Evolutionary conservation across 164 flowering plant genomes (phyloP).

Genomic region (Magnolia sinica): DNA sequence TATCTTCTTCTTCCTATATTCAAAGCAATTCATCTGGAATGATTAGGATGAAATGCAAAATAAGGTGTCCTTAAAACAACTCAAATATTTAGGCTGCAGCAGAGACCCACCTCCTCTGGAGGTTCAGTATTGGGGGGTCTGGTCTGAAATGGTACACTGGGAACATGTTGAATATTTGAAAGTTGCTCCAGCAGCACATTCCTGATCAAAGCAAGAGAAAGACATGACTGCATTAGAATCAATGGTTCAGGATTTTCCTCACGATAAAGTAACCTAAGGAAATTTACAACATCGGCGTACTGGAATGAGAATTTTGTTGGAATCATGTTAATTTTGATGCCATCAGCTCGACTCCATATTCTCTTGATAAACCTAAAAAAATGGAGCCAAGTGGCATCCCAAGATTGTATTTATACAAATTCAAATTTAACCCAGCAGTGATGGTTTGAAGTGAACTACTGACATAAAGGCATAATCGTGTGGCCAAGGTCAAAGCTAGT

Average conservation of each 20-base stretch:
- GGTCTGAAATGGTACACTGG: conserved; percentile 78
- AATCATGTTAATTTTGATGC: conserved; percentile 1
- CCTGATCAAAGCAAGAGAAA: conserved; percentile 32
- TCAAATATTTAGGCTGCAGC: not conserved
- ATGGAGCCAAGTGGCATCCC: not conserved
- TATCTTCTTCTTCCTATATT: conserved; percentile 61
- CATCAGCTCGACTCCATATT: not conserved
- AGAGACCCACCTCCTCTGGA: conserved; percentile 63
- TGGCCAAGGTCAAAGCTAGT: no score
- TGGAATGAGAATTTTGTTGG: not conserved
- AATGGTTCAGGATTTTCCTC: not conserved
- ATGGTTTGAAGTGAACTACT: no score
- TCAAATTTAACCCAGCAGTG: not conserved
- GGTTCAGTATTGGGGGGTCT: conserved; percentile 52
- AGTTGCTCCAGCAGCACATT: conserved; percentile 69
- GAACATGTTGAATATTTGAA: conserved; percentile 66
- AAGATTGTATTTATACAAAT: not conserved
- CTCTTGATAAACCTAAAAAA: not conserved
- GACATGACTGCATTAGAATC: not conserved
- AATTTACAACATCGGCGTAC: not conserved
- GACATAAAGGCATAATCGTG: not conserved
- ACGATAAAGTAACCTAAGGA: not conserved
- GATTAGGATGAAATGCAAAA: not conserved
- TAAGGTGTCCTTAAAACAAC: not conserved
- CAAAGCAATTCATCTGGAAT: conserved; percentile 7